These are phyloP conservation scores for Penicillium crustosum DNA, from an alignment of 2,329 filamentous ascomycete species.

Conservation along the genomic window DNA sequence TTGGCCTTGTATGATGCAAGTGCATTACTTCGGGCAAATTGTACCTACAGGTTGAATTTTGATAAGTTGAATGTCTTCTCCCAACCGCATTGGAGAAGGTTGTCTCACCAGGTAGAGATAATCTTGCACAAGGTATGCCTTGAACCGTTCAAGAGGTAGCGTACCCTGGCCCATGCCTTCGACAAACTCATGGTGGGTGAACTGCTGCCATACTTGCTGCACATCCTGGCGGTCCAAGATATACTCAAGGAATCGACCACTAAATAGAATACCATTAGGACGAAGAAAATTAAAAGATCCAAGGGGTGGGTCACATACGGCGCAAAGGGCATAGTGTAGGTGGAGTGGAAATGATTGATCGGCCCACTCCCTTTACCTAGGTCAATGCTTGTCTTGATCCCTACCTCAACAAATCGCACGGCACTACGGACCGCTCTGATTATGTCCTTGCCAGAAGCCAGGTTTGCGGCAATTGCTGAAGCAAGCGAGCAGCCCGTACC, in stretches of 20 bases:
- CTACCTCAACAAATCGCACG: conserved; percentile 61
- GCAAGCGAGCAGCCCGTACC: conserved; percentile 94
- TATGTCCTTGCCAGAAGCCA: conserved; percentile 53
- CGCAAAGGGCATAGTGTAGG: conserved; percentile 59
- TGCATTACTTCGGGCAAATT: conserved; percentile 84
- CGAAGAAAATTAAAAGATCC: neutral
- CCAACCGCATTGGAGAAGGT: neutral
- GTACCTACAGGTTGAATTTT: conserved; percentile 54
- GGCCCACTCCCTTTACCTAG: conserved; percentile 62
- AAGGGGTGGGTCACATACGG: conserved; percentile 43
- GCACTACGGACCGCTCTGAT: conserved; percentile 55
- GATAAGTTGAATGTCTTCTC: conserved; percentile 4
- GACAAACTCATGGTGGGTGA: conserved; percentile 81
- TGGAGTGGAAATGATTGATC: conserved; percentile 67
- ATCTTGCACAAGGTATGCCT: conserved; percentile 86
- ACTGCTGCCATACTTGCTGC: conserved; percentile 69
- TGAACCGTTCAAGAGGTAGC: conserved; percentile 74
- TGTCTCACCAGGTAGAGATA: conserved; percentile 76
- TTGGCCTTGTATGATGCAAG: conserved; percentile 83
- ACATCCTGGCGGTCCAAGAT: conserved; percentile 74
- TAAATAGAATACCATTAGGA: conserved; percentile 30
- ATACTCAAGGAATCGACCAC: conserved; percentile 80
- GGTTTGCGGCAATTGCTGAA: conserved; percentile 66
- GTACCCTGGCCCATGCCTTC: conserved; percentile 71
- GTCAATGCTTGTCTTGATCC: conserved; percentile 57